These are phyloP conservation scores for Lichtheimia corymbifera DNA, from an alignment of 371 early-diverging fungal species.

Conservation along the genomic window DNA sequence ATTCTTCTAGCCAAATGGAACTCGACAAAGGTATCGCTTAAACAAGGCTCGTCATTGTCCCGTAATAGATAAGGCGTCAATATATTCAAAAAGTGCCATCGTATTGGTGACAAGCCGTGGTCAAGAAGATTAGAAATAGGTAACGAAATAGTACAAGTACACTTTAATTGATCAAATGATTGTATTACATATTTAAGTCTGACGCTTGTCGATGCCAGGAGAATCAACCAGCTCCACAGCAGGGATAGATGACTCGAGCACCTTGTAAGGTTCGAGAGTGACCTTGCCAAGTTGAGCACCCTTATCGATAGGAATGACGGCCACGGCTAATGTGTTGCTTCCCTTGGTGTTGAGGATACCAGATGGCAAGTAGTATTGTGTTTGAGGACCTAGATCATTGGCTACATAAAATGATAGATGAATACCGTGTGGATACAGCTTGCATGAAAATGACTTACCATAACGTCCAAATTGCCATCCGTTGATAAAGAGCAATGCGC, in stretches of 20 bases:
- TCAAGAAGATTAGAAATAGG: no score
- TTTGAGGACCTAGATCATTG: conserved; percentile 25
- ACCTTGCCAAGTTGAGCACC: conserved; percentile 14
- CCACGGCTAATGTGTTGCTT: conserved; percentile 19
- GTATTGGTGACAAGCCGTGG: no score
- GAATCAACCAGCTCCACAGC: conserved; percentile 14
- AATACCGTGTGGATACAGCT: neutral
- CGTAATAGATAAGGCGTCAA: no score
- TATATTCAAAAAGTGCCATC: no score
- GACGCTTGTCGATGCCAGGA: conserved; percentile 11
- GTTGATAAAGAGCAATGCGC: conserved; percentile 23
- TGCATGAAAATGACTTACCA: conserved; percentile 4
- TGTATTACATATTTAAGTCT: neutral
- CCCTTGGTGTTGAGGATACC: conserved; percentile 28
- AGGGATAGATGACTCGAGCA: conserved; percentile 16
- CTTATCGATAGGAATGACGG: conserved; percentile 18
- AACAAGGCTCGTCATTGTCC: no score
- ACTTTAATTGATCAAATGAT: no score
- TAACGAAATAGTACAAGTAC: no score
- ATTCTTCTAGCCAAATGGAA: no score
- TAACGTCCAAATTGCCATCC: conserved; percentile 31
- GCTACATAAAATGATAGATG: conserved; percentile 6
- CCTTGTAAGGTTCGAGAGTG: conserved; percentile 13
- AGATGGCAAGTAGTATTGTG: conserved; percentile 16
- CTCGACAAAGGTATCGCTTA: no score